Base-by-base conservation (phyloP, 164 flowering plant species). In the Platanus orientalis region DNA sequence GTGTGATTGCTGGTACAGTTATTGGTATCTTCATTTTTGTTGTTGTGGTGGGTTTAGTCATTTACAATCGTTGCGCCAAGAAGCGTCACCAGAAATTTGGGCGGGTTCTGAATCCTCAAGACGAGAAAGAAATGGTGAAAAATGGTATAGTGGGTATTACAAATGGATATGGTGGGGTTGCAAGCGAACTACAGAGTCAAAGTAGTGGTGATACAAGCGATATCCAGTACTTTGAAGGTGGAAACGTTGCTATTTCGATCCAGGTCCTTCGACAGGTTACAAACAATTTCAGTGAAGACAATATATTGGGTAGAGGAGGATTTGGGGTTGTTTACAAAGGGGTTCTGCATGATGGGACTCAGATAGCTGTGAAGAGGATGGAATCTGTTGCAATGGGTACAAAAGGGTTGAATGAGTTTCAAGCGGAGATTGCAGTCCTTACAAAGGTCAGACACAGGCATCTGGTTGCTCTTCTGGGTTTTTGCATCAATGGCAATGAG, bases 261-360 rank as follows among this genome's bases (percentile, higher is more conserved):
- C 75, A 81, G 24, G 72, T 79, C 11, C 79, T 83, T 63, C 77
- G 77, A 24, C 71, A 75, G 49, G 87, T 75, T 4, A 83, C 87
- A 0, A 52, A 77, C 32, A 73, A 83, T 62, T 83, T 83, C 52
- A 69, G 72, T 28, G 78, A 75, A 16, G 68, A 65, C 0, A 73
- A 83, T 42, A 57, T 80, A 24, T 57, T 80, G 34, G 87, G 87
- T 5, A 80, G 62, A 40, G 87, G 87, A 50, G 87, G 87, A 32
- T 83, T 83, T 57, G 87, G 87, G 14, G 64, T 80, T 20, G 87
- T 80, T 14, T 83, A 83, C 55, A 83, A 70, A 51, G 87, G 84
- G 19, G 74, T 57, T 28, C 78, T 82, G 52, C 79, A 65, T 11
- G 87, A 83, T 52, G 87, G 84, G 6, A 80, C 81, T 3, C 66